Evolutionary conservation across 176 grass and related monocot species (phyloP).

Genomic region (Aechmea fasciata): DNA sequence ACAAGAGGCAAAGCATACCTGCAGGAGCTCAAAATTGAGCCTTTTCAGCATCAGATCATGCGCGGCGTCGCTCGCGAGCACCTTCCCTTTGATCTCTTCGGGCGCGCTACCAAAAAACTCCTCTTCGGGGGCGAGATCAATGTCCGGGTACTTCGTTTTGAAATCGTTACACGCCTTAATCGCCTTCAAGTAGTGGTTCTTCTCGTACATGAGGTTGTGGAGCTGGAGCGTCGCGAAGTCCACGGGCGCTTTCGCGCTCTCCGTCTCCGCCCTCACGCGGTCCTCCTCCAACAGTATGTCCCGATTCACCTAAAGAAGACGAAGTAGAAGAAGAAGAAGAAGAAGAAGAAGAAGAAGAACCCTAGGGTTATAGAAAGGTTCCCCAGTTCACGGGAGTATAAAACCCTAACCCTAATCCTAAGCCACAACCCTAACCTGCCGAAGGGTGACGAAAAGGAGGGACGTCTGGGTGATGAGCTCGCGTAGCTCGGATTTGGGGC

Average conservation of each 20-base stretch:
- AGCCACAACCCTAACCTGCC: constrained; percentile 22
- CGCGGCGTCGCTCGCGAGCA: constrained; percentile 45
- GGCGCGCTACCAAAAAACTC: constrained; percentile 59
- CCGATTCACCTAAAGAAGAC: constrained; percentile 54
- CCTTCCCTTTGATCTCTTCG: constrained; percentile 54
- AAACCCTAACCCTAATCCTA: neutral
- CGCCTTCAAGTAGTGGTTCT: constrained; percentile 97
- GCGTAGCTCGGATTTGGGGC: constrained; percentile 66
- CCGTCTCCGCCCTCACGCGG: constrained; percentile 59
- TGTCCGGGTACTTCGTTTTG: constrained; percentile 72
- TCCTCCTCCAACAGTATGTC: constrained; percentile 94
- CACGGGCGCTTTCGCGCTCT: constrained; percentile 79
- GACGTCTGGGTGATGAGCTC: constrained; percentile 92
- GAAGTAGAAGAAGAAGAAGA: neutral
- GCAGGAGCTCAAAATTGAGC: constrained; percentile 83
- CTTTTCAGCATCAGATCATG: constrained; percentile 96
- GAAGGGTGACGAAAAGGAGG: constrained; percentile 80
- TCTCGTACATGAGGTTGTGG: constrained; percentile 95
- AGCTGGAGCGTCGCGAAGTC: constrained; percentile 82
- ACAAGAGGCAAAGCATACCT: constrained; percentile 31
- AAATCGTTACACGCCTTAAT: constrained; percentile 80
- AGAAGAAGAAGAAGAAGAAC: constrained; percentile 7
- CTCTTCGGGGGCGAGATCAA: constrained; percentile 83
- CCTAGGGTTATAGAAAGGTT: constrained; percentile 11
- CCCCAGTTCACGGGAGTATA: constrained; percentile 1